These are phyloP conservation scores for Primulina huaijiensis DNA, from an alignment of 257 asterid genomes.

Conservation along the genomic window DNA sequence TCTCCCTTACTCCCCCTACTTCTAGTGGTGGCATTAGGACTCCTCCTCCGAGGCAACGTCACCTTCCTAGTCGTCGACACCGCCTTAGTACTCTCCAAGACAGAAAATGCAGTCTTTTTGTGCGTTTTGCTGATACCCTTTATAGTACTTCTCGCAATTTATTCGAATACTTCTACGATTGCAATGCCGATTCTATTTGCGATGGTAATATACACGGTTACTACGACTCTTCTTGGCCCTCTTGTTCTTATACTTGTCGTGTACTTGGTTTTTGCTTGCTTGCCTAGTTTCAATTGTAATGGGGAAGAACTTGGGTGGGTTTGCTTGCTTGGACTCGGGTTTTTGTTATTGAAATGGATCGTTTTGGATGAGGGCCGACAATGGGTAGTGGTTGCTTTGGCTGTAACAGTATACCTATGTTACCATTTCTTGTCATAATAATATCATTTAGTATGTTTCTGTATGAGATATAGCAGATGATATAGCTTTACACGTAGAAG, in stretches of 20 bases:
- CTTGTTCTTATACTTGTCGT: neutral
- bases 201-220: neutral
- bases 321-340: neutral
- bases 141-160: neutral
- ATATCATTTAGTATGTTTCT: too few relatives aligned
- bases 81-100: neutral
- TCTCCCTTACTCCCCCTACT: neutral
- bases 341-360: neutral
- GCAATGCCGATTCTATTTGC: neutral
- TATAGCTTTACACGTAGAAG: too few relatives aligned
- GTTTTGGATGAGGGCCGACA: neutral
- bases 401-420: neutral
- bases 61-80: neutral
- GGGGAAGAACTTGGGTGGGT: neutral
- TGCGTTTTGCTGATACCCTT: neutral
- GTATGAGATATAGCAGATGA: too few relatives aligned
- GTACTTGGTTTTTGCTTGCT: neutral
- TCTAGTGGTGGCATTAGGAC: neutral
- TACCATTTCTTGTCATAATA: neutral
- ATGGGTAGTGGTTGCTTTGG: neutral
- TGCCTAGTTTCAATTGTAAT: neutral
- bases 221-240: neutral
- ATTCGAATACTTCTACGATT: neutral
- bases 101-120: neutral
- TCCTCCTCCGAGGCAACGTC: neutral